Percentiles rank a stretch among this genome's conserved stretches.
phyloP scores from a whole-genome alignment of 768 basidiomycete species.

The Podaxis sp. region DNA sequence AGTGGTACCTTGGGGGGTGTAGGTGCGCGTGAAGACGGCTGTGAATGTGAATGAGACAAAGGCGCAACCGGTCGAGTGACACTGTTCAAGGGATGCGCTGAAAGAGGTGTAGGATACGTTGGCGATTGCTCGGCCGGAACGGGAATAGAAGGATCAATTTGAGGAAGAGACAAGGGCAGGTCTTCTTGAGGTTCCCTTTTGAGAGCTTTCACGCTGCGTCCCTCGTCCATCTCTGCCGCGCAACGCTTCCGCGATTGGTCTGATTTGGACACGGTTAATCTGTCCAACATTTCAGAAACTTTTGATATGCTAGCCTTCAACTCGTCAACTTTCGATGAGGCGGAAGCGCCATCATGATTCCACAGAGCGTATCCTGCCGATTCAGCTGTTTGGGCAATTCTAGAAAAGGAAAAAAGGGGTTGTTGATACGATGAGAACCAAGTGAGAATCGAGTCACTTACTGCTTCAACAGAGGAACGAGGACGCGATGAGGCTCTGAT shows the following conservation, averaged over 20 bases:
- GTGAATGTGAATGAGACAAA: constrained; percentile 29
- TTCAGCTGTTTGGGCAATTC: constrained; percentile 60
- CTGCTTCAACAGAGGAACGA: constrained; percentile 51
- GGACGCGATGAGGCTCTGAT: constrained; percentile 26
- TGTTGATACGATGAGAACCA: neutral
- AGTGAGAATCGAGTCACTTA: constrained; percentile 27
- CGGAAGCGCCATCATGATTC: constrained; percentile 44
- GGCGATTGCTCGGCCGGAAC: constrained; percentile 17
- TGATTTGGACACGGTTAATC: constrained; percentile 14
- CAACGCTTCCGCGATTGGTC: constrained; percentile 45
- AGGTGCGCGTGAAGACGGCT: constrained; percentile 30
- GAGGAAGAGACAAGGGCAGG: constrained; percentile 27
- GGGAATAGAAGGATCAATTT: constrained; percentile 18
- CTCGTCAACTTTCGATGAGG: constrained; percentile 50
- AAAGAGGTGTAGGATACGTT: constrained; percentile 17
- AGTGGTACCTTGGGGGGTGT: constrained; percentile 31
- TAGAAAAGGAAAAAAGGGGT: constrained; percentile 25
- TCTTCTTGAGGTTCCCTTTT: constrained; percentile 51
- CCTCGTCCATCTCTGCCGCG: constrained; percentile 41
- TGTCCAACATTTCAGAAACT: constrained; percentile 53
- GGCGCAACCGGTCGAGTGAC: constrained; percentile 8
- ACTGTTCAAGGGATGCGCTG: constrained; percentile 15
- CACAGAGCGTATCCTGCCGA: constrained; percentile 53
- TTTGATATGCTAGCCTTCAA: constrained; percentile 52
- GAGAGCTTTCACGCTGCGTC: constrained; percentile 41